A percentile compares a stretch with the other conserved stretches of the same genome.
phyloP scores from a whole-genome alignment of 1,284 basidiomycete genomes.

The Kalmanozyma brasiliensis region DNA sequence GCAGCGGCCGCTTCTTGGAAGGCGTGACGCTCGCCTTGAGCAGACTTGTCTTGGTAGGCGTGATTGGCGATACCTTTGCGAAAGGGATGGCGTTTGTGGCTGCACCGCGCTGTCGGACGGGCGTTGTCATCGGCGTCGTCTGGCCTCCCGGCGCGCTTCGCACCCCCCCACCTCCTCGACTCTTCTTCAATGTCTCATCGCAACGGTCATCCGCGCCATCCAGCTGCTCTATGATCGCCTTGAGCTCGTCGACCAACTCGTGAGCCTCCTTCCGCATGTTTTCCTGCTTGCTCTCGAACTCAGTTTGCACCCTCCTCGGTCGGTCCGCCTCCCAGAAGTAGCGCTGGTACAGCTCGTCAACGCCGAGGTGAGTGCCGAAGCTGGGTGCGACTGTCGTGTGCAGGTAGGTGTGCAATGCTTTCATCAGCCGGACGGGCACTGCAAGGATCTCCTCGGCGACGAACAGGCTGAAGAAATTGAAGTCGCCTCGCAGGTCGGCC shows the following conservation, averaged over 20 bases:
- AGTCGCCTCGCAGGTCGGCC: constrained; percentile 24
- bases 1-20: neutral
- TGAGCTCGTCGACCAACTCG: constrained; percentile 4
- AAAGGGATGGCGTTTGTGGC: neutral
- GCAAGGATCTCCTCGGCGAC: constrained; percentile 8
- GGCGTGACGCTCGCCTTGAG: neutral
- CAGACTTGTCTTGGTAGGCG: neutral
- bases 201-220: neutral
- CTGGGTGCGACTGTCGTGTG: neutral
- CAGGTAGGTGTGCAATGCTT: constrained; percentile 8
- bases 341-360: constrained; percentile 14
- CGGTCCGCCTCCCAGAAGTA: constrained; percentile 24
- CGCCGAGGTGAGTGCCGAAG: constrained; percentile 3
- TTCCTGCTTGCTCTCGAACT: constrained; percentile 1
- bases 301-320: constrained; percentile 9
- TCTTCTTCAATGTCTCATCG: neutral
- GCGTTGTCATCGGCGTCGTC: too few relatives aligned
- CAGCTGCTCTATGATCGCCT: constrained; percentile 2
- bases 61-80: neutral
- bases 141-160: neutral
- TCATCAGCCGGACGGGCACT: constrained; percentile 9
- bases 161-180: neutral
- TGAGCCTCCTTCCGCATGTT: neutral
- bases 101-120: too few relatives aligned
- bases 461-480: constrained; percentile 20